Evolutionary conservation across 208 protist species (phyloP), one percentile per base, ranked within the genome.

Genomic region (Trypanosoma scelopori): DNA sequence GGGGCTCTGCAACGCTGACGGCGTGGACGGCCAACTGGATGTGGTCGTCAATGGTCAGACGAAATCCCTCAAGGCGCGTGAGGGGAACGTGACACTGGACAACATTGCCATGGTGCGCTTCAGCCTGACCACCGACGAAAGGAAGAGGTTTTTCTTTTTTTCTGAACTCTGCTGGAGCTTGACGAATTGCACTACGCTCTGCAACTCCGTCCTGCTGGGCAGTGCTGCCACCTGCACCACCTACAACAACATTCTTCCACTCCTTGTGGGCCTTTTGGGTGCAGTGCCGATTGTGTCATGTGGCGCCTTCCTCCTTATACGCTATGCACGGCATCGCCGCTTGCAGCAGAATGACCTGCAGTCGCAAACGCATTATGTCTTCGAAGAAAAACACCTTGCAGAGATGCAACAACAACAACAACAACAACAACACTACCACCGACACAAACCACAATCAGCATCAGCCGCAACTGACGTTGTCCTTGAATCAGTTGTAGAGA

Each of bases 131-230:
- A 27, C 57, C 25, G 53, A 25, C 30, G 60, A 63, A n/a, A 30
- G 51, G 3, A 77, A 63, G 0, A 56, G 58, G 6, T 71, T 75
- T 50, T 53, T 65, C 71, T 82, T 84, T 60, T 68, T 55, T 39
- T 80, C 79, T 5, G 12, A 55, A 42, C 16, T 86, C 35, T 89
- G 83, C 51, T 79, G 69, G 65, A 65, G 64, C 30, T 47, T 53
- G 3, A 28, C 48, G n/a, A 71, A 82, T 60, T 86, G 78, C 68
- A 78, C 74, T 13, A 12, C 53, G 25, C 74, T 87, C 39, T 90
- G 84, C 52, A 18, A 20, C 1, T 30, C 28, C 4, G 71, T 50
- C 1, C 56, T 63, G 0, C 57, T 87, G 39, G 75, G 81, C 48
- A 56, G 30, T 39, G 59, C 81, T 25, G 32, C 61, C 15, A 27